Evolutionary conservation across 495 filamentous ascomycete species (phyloP).

Genomic region (Aspergillus avenaceus): DNA sequence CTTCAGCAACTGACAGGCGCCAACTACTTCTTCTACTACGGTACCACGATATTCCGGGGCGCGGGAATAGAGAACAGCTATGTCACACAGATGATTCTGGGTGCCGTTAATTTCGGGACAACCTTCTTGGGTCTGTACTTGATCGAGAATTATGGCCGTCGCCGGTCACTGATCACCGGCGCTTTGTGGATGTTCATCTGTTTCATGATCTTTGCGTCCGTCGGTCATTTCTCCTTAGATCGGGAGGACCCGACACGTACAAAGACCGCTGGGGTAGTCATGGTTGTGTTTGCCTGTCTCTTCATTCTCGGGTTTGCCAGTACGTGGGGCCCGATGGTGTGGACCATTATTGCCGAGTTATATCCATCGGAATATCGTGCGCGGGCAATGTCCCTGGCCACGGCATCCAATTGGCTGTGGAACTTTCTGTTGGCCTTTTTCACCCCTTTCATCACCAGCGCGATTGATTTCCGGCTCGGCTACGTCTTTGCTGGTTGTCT

Average conservation of each 20-base stretch:
- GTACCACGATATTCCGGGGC: constrained; percentile 63
- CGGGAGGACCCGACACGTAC: constrained; percentile 41
- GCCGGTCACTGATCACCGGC: constrained; percentile 60
- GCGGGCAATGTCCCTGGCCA: constrained; percentile 69
- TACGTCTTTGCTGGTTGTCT: constrained; percentile 75
- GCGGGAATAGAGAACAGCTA: constrained; percentile 63
- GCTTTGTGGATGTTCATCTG: constrained; percentile 67
- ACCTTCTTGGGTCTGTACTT: constrained; percentile 68
- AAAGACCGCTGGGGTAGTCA: constrained; percentile 60
- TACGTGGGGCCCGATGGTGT: constrained; percentile 82
- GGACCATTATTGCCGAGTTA: constrained; percentile 74
- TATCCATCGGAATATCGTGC: constrained; percentile 74
- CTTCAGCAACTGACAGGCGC: constrained; percentile 34
- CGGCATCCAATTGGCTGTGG: constrained; percentile 82
- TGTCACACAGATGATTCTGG: constrained; percentile 69
- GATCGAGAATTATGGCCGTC: constrained; percentile 65
- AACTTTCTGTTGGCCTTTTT: constrained; percentile 83
- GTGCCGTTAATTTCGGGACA: constrained; percentile 65
- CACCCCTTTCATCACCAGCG: constrained; percentile 66
- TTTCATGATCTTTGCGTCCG: constrained; percentile 67
- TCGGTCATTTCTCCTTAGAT: constrained; percentile 64
- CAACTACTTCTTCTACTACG: constrained; percentile 71
- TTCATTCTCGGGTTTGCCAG: constrained; percentile 55
- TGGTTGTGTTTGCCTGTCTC: constrained; percentile 66
- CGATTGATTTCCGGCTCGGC: constrained; percentile 69